Conservation (phyloP, 2,329 filamentous ascomycete genomes). For the Lecanosticta acicola region DNA sequence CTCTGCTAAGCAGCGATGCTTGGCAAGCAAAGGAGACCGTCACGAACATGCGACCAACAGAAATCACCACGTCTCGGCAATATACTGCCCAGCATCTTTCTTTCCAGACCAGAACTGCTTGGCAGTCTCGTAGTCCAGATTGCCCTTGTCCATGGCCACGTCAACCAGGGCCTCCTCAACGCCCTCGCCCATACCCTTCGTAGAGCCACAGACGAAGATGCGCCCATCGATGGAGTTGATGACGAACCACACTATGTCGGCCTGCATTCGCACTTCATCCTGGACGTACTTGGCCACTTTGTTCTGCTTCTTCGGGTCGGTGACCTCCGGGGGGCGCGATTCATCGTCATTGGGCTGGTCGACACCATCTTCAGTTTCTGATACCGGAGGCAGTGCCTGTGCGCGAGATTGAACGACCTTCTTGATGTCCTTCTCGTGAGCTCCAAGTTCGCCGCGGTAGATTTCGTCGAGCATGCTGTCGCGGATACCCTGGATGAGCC, state of each 20-base stretch:
- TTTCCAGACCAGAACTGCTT: slow-evolving; percentile 85
- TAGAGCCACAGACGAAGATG: slow-evolving; percentile 93
- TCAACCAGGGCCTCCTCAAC: slow-evolving; percentile 83
- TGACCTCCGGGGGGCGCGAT: slow-evolving; percentile 51
- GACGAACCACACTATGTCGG: slow-evolving; percentile 97
- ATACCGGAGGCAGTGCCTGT: slow-evolving; percentile 23
- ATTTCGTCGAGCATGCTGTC: slow-evolving; percentile 93
- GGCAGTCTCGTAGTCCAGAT: slow-evolving; percentile 75
- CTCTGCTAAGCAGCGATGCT: no score
- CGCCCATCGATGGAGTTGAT: slow-evolving; percentile 94
- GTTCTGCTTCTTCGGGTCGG: slow-evolving; percentile 58
- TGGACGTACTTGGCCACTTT: slow-evolving; percentile 87
- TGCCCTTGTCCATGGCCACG: slow-evolving; percentile 88
- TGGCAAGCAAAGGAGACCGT: no score
- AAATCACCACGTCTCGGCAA: slow-evolving; percentile 57
- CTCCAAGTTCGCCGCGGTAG: slow-evolving; percentile 93
- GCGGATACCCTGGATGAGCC: slow-evolving; percentile 90
- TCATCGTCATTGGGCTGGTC: slow-evolving; percentile 41
- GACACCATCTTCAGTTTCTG: slow-evolving; percentile 26
- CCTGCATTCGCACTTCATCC: slow-evolving; percentile 85
- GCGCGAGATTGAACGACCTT: slow-evolving; percentile 46
- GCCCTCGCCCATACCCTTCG: slow-evolving; percentile 94
- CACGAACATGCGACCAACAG: no score
- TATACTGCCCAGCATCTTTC: slow-evolving; percentile 89
- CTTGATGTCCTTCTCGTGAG: slow-evolving; percentile 62